Percentiles rank a stretch among this genome's conserved stretches.
Evolutionary conservation across 306 rosid genomes (phyloP).

Genomic region (Citrullus colocynthis): DNA sequence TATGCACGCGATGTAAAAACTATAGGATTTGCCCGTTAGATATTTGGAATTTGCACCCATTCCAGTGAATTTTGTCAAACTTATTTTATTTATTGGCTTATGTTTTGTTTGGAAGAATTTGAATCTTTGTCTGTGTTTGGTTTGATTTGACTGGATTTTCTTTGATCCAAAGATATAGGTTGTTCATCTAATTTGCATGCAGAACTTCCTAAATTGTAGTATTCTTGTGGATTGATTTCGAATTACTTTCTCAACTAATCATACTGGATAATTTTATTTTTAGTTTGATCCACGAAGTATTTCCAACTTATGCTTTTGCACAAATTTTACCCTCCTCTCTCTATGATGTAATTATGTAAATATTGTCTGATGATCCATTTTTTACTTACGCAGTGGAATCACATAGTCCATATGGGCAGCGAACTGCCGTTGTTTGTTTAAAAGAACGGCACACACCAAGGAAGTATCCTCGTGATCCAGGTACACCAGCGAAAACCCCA

Average conservation of each 20-base stretch:
- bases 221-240: not conserved
- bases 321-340: not conserved
- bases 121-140: not conserved
- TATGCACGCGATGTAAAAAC: not conserved
- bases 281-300: not conserved
- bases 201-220: not conserved
- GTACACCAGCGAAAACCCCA: conserved; percentile 72
- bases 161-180: not conserved
- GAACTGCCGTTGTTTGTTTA: conserved; percentile 58
- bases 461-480: conserved; percentile 78
- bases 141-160: not conserved
- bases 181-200: not conserved
- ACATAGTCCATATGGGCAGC: conserved; percentile 68
- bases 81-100: not conserved
- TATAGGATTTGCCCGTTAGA: not conserved
- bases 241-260: not conserved
- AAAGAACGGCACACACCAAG: conserved; percentile 53
- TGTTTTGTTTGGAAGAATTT: not conserved
- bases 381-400: conserved; percentile 51
- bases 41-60: not conserved
- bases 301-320: not conserved
- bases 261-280: not conserved
- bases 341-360: not conserved
- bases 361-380: not conserved
- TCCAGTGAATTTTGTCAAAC: not conserved